A percentile compares a stretch with the other conserved stretches of the same genome.
Evolutionary conservation across 352 stramenopile genomes (phyloP).

Genomic region (Pythium aristosporum): DNA sequence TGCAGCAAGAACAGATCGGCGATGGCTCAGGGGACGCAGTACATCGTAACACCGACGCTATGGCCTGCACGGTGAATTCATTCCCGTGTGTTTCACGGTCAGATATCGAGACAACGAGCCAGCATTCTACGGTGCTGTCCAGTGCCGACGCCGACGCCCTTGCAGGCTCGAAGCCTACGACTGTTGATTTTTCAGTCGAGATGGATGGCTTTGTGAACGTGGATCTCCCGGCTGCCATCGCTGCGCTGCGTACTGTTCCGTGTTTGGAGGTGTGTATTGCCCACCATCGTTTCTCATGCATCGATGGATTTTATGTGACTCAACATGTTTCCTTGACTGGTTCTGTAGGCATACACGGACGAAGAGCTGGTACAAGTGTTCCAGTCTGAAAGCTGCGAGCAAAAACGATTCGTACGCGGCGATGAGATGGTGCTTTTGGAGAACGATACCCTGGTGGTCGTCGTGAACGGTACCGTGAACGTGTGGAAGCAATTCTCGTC

Average conservation of each 20-base stretch:
- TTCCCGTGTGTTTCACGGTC: not conserved
- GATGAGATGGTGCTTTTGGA: not conserved
- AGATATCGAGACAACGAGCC: not conserved
- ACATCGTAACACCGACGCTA: not conserved
- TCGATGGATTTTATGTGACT: not conserved
- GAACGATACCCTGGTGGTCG: not conserved
- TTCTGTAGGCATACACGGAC: not conserved
- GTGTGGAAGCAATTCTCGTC: not conserved
- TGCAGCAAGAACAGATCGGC: not conserved
- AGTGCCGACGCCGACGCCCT: not conserved
- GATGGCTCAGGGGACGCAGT: not conserved
- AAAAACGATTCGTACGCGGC: not conserved
- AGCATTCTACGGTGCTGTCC: not conserved
- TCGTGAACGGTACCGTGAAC: not conserved
- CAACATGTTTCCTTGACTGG: not conserved
- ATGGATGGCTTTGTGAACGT: not conserved
- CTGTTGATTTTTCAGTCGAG: not conserved
- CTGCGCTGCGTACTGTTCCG: conserved; percentile 1
- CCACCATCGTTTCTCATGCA: not conserved
- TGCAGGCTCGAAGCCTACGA: no score
- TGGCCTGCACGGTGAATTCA: not conserved
- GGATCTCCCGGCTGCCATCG: not conserved
- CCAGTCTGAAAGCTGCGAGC: not conserved
- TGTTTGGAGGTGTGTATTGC: conserved; percentile 5
- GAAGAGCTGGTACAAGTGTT: not conserved